These are phyloP conservation scores for Lepidium sativum DNA, from an alignment of 345 rosid genomes.

Conservation along the genomic window DNA sequence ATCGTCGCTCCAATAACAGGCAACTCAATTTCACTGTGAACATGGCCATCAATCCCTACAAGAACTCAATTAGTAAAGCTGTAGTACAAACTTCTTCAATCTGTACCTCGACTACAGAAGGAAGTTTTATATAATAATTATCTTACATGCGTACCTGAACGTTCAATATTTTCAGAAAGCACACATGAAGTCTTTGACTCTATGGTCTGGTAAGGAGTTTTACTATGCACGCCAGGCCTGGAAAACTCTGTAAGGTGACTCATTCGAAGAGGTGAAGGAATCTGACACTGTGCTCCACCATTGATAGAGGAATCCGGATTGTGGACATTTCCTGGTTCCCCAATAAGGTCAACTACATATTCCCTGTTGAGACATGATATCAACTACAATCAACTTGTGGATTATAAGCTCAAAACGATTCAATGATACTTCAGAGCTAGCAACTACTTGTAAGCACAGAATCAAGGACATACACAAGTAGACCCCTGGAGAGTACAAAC, in stretches of 20 bases:
- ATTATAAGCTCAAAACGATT: neutral
- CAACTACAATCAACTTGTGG: neutral
- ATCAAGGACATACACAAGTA: conserved; percentile 24
- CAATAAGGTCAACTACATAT: conserved; percentile 90
- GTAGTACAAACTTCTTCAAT: neutral
- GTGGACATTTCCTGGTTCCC: conserved; percentile 81
- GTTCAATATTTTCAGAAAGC: conserved; percentile 29
- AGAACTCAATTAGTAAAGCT: conserved; percentile 1
- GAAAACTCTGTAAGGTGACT: conserved; percentile 47
- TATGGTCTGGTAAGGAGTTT: conserved; percentile 27
- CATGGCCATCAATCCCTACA: conserved; percentile 32
- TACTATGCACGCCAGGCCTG: conserved; percentile 34
- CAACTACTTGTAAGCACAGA: conserved; percentile 16
- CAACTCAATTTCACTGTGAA: conserved; percentile 17
- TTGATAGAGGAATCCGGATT: conserved; percentile 86
- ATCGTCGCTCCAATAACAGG: conserved; percentile 13
- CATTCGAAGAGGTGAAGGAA: conserved; percentile 66
- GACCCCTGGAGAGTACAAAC: conserved; percentile 14
- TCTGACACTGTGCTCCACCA: conserved; percentile 46
- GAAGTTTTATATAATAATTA: neutral
- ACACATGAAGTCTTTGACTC: conserved; percentile 22
- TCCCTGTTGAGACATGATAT: conserved; percentile 54
- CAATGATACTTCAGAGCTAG: neutral
- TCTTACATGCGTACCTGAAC: conserved; percentile 35
- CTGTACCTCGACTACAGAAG: neutral